These are phyloP conservation scores for Aspergillus clavatus DNA, from an alignment of 2,329 filamentous ascomycete species.

Conservation along the genomic window DNA sequence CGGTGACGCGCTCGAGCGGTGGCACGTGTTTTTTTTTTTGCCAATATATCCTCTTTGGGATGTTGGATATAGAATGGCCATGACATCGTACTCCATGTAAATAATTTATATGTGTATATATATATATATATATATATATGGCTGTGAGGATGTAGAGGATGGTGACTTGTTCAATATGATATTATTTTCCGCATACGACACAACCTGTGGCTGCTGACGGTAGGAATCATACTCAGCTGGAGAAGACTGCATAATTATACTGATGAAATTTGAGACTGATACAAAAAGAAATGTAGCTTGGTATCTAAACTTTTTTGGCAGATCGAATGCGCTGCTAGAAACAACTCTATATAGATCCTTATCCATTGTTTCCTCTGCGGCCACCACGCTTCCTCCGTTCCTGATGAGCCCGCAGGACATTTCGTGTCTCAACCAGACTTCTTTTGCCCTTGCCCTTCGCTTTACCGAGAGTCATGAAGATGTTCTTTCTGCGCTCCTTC, in stretches of 20 bases:
- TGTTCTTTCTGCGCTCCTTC: constrained; percentile 96
- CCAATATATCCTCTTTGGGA: constrained; percentile 22
- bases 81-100: too few relatives aligned
- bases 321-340: neutral
- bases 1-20: constrained; percentile 15
- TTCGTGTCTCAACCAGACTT: constrained; percentile 79
- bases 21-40: constrained; percentile 11
- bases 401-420: constrained; percentile 74
- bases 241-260: too few relatives aligned
- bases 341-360: constrained; percentile 1
- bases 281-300: too few relatives aligned
- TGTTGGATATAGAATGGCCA: too few relatives aligned
- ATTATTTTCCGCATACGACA: too few relatives aligned
- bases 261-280: too few relatives aligned
- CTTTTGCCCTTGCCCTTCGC: constrained; percentile 94
- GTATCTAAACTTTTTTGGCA: neutral
- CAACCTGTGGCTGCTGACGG: too few relatives aligned
- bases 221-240: too few relatives aligned
- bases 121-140: too few relatives aligned
- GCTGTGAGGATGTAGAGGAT: too few relatives aligned
- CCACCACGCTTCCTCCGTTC: constrained; percentile 81
- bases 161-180: too few relatives aligned
- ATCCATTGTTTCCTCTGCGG: constrained; percentile 63
- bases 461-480: constrained; percentile 96
- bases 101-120: too few relatives aligned